phyloP scores from a whole-genome alignment of 257 asterid species.

The Fraxinus excelsior region DNA sequence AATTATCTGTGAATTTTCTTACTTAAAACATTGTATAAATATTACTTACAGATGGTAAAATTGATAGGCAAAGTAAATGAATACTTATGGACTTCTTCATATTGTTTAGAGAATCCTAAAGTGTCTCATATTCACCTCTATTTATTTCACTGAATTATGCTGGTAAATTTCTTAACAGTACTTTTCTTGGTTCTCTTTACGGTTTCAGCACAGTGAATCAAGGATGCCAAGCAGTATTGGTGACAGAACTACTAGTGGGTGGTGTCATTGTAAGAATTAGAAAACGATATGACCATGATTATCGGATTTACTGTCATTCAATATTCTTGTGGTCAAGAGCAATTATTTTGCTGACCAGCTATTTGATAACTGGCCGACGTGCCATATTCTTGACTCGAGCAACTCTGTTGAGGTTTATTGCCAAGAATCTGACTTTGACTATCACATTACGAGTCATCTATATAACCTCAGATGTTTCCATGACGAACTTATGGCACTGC shows the following conservation, averaged over 20 bases:
- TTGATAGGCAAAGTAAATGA: neutral
- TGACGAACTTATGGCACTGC: slow-evolving; percentile 47
- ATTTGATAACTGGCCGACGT: slow-evolving; percentile 80
- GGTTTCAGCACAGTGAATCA: slow-evolving; percentile 46
- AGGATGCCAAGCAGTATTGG: slow-evolving; percentile 49
- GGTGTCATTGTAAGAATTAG: slow-evolving; percentile 75
- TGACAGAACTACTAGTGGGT: slow-evolving; percentile 78
- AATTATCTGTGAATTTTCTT: slow-evolving; percentile 48
- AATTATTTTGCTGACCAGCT: slow-evolving; percentile 76
- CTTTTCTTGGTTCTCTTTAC: slow-evolving; percentile 18
- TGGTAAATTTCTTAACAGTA: slow-evolving; percentile 12
- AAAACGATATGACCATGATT: slow-evolving; percentile 78
- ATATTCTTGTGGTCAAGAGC: slow-evolving; percentile 52
- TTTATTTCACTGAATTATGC: neutral
- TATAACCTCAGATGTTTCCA: slow-evolving; percentile 34
- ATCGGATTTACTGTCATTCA: slow-evolving; percentile 82
- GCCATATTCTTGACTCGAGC: slow-evolving; percentile 86
- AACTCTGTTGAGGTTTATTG: slow-evolving; percentile 82
- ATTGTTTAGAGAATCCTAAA: neutral
- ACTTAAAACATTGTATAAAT: slow-evolving; percentile 10
- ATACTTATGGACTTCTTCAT: neutral
- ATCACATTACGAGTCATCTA: slow-evolving; percentile 67
- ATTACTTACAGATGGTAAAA: neutral
- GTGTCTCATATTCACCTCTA: neutral
- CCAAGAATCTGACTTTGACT: slow-evolving; percentile 70